These are phyloP conservation scores for Gastrodia elata DNA, from an alignment of 106 monocot species.

Conservation along the genomic window DNA sequence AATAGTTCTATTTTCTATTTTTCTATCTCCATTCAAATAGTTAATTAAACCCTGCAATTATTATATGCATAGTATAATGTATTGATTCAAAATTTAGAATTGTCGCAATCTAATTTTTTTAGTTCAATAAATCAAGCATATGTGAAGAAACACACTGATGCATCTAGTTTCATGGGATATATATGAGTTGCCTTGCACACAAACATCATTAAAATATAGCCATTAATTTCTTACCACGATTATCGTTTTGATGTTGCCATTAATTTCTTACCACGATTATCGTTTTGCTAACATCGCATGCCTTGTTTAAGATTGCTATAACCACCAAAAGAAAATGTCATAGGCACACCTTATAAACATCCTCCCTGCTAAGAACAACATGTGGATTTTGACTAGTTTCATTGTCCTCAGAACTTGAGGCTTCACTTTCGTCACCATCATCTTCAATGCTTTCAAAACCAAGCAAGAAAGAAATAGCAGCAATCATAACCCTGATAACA, in stretches of 20 bases:
- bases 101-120: neutral
- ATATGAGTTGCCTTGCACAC: neutral
- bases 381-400: conserved; percentile 32
- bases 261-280: neutral
- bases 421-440: conserved; percentile 52
- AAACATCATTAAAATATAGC: neutral
- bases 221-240: neutral
- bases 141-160: neutral
- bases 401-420: conserved; percentile 64
- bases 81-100: neutral
- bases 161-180: neutral
- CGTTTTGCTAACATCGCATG: neutral
- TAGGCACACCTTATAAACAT: conserved; percentile 75
- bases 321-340: neutral
- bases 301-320: neutral
- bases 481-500: conserved; percentile 72
- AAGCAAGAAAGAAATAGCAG: conserved; percentile 81
- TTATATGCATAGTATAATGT: neutral
- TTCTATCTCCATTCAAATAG: too few relatives aligned
- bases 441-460: conserved; percentile 57
- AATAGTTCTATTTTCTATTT: too few relatives aligned
- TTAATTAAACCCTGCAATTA: too few relatives aligned
- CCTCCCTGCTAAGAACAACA: conserved; percentile 60
- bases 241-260: neutral
- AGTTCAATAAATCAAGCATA: neutral